A percentile compares a stretch with the other conserved stretches of the same genome.
Conservation (phyloP, 2,329 filamentous ascomycete species). For the Alternaria consortialis region DNA sequence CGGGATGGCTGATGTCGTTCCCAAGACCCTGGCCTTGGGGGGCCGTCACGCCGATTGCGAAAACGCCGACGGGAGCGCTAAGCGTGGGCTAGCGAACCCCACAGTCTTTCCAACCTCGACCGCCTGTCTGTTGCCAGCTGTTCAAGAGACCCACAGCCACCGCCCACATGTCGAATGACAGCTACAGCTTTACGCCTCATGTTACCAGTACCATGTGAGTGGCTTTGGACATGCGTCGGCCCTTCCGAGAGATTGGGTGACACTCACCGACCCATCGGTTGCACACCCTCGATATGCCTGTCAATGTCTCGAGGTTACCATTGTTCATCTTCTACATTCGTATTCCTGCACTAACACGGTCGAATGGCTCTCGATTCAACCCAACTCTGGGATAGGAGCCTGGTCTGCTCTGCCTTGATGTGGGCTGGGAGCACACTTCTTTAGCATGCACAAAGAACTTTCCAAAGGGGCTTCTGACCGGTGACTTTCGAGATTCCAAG, state of each 20-base stretch:
- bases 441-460: conserved; percentile 1
- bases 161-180: conserved; percentile 17
- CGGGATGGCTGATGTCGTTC: conserved; percentile 26
- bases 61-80: conserved; percentile 23
- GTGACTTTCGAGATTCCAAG: not conserved
- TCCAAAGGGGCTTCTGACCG: not conserved
- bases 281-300: conserved; percentile 11
- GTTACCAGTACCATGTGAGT: conserved; percentile 8
- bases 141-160: conserved; percentile 17
- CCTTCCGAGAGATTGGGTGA: conserved; percentile 16
- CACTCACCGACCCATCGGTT: conserved; percentile 19
- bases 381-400: not conserved
- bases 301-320: conserved; percentile 1
- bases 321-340: conserved; percentile 2
- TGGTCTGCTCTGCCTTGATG: not conserved
- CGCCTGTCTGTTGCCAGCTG: conserved; percentile 19
- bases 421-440: not conserved
- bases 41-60: conserved; percentile 23
- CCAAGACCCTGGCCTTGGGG: conserved; percentile 28
- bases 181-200: conserved; percentile 14
- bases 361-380: not conserved
- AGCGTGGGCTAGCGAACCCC: conserved; percentile 18
- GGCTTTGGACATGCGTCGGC: conserved; percentile 12
- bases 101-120: conserved; percentile 18
- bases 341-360: not conserved